These are phyloP conservation scores for Pezicula carpinea DNA, from an alignment of 2,329 filamentous ascomycete species.

Conservation along the genomic window DNA sequence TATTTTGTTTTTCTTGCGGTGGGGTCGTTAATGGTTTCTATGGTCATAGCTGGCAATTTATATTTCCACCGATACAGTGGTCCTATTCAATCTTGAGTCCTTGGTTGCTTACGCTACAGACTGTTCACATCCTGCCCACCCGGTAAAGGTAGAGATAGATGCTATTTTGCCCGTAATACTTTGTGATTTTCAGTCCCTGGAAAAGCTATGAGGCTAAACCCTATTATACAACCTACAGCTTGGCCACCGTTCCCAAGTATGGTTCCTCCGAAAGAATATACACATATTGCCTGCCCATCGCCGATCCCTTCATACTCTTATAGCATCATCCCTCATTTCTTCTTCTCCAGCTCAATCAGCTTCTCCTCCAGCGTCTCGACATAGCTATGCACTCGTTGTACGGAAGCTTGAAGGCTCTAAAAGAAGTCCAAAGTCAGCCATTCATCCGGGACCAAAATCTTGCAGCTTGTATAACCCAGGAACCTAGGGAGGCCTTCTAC, in stretches of 20 bases:
- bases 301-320: constrained; percentile 3
- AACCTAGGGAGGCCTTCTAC: constrained; percentile 7
- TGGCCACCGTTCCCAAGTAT: neutral
- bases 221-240: too few relatives aligned
- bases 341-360: constrained; percentile 64
- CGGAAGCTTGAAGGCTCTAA: constrained; percentile 81
- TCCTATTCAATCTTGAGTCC: too few relatives aligned
- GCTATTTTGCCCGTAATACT: too few relatives aligned
- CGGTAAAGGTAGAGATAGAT: too few relatives aligned
- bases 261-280: constrained; percentile 1
- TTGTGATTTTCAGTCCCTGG: too few relatives aligned
- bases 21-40: too few relatives aligned
- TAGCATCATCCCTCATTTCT: constrained; percentile 44
- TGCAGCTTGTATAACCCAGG: neutral
- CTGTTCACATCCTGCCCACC: too few relatives aligned
- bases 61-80: too few relatives aligned
- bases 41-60: too few relatives aligned
- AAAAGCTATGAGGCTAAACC: too few relatives aligned
- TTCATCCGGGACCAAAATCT: neutral
- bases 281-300: neutral
- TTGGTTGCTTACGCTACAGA: neutral
- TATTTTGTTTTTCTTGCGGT: too few relatives aligned
- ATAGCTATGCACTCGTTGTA: constrained; percentile 81
- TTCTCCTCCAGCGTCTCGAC: constrained; percentile 78
- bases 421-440: constrained; percentile 11